Conservation (phyloP, 2,329 filamentous ascomycete species). For the Diplodia scrobiculata region DNA sequence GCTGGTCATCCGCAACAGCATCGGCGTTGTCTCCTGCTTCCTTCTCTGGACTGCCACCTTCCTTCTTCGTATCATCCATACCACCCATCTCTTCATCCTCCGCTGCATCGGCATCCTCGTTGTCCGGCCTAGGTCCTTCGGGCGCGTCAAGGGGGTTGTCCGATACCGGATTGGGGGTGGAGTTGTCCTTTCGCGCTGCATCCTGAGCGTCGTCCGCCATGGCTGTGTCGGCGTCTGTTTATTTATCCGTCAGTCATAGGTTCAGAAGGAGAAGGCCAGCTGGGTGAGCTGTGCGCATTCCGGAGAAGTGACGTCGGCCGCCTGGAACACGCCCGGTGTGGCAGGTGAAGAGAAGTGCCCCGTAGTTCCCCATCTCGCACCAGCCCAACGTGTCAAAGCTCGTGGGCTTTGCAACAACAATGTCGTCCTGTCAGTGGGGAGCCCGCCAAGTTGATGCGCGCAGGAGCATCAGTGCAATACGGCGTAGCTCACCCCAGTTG, state of each 20-base stretch:
- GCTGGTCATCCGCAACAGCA: conserved; percentile 55
- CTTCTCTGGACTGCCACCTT: conserved; percentile 35
- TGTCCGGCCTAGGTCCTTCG: conserved; percentile 59
- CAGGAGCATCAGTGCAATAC: background rate
- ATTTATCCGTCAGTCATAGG: background rate
- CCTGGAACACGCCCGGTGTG: background rate
- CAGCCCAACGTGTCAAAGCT: background rate
- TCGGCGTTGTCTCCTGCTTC: conserved; percentile 39
- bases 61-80: conserved; percentile 45
- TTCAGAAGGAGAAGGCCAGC: background rate
- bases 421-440: background rate
- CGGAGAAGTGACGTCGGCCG: background rate
- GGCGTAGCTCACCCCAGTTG: background rate
- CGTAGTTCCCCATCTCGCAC: background rate
- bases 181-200: conserved; percentile 49
- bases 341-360: background rate
- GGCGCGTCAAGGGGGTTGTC: conserved; percentile 72
- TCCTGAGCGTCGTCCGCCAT: conserved; percentile 55
- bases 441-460: background rate
- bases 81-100: conserved; percentile 72
- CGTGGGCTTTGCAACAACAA: background rate
- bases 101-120: conserved; percentile 60
- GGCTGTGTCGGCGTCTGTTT: conserved; percentile 52
- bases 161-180: conserved; percentile 57
- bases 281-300: background rate